Conservation (phyloP, 768 basidiomycete genomes). For the Sutorius australiensis region DNA sequence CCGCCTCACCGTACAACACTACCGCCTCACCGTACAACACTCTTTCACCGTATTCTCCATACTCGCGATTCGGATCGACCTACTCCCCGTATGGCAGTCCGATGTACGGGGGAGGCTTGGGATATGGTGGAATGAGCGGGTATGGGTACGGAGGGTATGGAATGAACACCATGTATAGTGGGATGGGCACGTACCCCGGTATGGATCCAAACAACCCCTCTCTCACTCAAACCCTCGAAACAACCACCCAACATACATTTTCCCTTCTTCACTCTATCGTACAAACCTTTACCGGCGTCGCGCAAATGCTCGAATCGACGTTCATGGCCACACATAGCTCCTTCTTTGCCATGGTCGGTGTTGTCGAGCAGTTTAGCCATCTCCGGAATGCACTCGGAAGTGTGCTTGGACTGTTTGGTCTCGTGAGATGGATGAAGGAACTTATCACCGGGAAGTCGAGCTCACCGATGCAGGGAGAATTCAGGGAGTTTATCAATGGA, state of each 20-base stretch:
- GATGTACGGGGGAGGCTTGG: slow-evolving; percentile 31
- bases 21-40: slow-evolving; percentile 43
- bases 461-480: slow-evolving; percentile 57
- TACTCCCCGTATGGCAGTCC: slow-evolving; percentile 35
- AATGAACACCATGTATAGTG: slow-evolving; percentile 46
- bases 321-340: slow-evolving; percentile 96
- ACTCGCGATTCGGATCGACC: slow-evolving; percentile 33
- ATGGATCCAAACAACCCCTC: slow-evolving; percentile 54
- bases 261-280: slow-evolving; percentile 92
- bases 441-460: slow-evolving; percentile 46
- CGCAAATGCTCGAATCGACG: slow-evolving; percentile 96
- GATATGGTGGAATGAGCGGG: slow-evolving; percentile 44
- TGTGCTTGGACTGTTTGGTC: slow-evolving; percentile 87
- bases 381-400: slow-evolving; percentile 90
- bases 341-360: slow-evolving; percentile 95
- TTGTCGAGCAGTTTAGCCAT: slow-evolving; percentile 91
- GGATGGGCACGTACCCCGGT: slow-evolving; percentile 35
- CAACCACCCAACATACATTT: slow-evolving; percentile 90
- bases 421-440: slow-evolving; percentile 81
- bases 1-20: slow-evolving; percentile 4
- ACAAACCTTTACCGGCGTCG: slow-evolving; percentile 89
- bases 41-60: slow-evolving; percentile 46
- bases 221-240: slow-evolving; percentile 84
- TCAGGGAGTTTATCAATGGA: slow-evolving; percentile 72
- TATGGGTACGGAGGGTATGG: slow-evolving; percentile 46